Conservation (phyloP, 2,329 filamentous ascomycete species). For the Zopfia rhizophila region DNA sequence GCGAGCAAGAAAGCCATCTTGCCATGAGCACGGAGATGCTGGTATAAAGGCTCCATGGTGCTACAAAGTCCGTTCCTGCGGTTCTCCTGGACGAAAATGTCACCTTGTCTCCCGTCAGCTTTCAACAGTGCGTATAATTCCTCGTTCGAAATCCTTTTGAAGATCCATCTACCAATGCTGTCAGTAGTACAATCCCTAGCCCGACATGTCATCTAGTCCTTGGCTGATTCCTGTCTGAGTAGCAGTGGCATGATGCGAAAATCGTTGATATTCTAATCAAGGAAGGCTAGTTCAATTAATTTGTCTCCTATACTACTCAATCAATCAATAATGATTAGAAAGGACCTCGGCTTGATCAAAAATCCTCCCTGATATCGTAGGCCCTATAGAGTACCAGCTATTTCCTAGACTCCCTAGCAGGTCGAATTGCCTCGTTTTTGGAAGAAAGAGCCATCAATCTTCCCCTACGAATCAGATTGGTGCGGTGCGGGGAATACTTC, state of each 20-base stretch:
- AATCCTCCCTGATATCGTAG: conserved; percentile 54
- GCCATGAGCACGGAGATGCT: conserved; percentile 51
- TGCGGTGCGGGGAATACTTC: conserved; percentile 48
- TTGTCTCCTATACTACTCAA: conserved; percentile 53
- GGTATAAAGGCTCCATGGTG: conserved; percentile 52
- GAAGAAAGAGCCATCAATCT: conserved; percentile 55
- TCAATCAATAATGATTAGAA: conserved; percentile 54
- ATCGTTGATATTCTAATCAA: conserved; percentile 56
- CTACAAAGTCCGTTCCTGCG: conserved; percentile 57
- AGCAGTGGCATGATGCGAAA: conserved; percentile 53
- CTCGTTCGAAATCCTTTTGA: conserved; percentile 56
- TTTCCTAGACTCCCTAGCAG: conserved; percentile 48
- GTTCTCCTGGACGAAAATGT: conserved; percentile 57
- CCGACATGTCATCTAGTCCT: conserved; percentile 54
- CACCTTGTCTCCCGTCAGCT: conserved; percentile 47
- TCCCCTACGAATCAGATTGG: conserved; percentile 54
- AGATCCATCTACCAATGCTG: conserved; percentile 53
- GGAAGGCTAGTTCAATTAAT: conserved; percentile 54
- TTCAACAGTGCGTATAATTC: conserved; percentile 55
- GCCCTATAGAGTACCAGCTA: conserved; percentile 53
- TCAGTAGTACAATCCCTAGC: conserved; percentile 51
- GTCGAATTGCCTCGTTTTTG: conserved; percentile 54
- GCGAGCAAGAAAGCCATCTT: conserved; percentile 56
- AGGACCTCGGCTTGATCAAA: conserved; percentile 53
- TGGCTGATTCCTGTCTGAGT: conserved; percentile 56